phyloP scores from a whole-genome alignment of 129 eudicot genomes.

The Chrysanthemum seticuspe region DNA sequence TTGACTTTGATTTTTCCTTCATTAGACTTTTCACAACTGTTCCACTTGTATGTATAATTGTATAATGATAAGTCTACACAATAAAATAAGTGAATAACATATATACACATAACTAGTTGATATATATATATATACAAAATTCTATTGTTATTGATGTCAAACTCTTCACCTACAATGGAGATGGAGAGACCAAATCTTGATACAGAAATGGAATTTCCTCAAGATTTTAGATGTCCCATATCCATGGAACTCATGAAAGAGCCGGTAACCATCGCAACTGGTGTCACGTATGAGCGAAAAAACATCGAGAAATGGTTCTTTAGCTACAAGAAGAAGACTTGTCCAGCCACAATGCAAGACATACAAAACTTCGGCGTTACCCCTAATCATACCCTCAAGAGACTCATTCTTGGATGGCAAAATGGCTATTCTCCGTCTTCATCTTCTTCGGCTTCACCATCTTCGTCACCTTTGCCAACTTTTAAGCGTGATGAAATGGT shows the following conservation, averaged over 20 bases:
- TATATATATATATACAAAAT: slow-evolving; percentile 1
- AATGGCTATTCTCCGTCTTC: slow-evolving; percentile 15
- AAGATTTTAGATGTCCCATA: slow-evolving; percentile 79
- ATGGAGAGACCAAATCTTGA: slow-evolving; percentile 31
- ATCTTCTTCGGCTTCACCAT: slow-evolving; percentile 18
- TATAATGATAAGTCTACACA: not conserved
- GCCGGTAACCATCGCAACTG: slow-evolving; percentile 78
- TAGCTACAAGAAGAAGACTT: slow-evolving; percentile 62
- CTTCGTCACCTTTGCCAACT: slow-evolving; percentile 20
- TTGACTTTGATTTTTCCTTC: slow-evolving; percentile 51
- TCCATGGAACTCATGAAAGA: slow-evolving; percentile 91
- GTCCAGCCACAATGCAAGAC: slow-evolving; percentile 80
- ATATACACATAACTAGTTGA: too few relatives aligned
- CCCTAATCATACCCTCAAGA: slow-evolving; percentile 75
- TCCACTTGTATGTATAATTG: slow-evolving; percentile 12
- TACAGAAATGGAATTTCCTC: slow-evolving; percentile 59
- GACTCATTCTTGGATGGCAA: slow-evolving; percentile 67
- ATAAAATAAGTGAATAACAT: too few relatives aligned
- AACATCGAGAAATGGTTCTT: slow-evolving; percentile 73
- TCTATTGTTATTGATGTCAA: slow-evolving; percentile 22
- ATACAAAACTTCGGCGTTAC: slow-evolving; percentile 48
- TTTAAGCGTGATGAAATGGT: slow-evolving; percentile 56
- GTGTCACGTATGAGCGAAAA: slow-evolving; percentile 72
- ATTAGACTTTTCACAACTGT: slow-evolving; percentile 25
- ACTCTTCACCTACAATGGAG: slow-evolving; percentile 35